Conservation (phyloP, 75 land plant genomes). For the Selaginella tamariscina region DNA sequence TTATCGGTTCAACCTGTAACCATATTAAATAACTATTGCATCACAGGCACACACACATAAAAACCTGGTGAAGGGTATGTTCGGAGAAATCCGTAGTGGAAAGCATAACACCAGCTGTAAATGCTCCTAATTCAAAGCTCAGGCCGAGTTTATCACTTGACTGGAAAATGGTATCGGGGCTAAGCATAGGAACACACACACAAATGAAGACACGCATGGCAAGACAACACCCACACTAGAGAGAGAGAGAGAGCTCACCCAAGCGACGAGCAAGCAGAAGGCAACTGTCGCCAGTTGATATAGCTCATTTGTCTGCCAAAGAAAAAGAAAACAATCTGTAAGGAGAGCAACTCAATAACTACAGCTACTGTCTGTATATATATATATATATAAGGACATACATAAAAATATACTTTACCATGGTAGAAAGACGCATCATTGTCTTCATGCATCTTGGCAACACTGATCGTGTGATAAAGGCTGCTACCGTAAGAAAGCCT, state of each 20-base stretch:
- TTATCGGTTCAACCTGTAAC: slow-evolving; percentile 81
- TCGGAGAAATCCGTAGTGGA: slow-evolving; percentile 90
- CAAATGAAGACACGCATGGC: background rate
- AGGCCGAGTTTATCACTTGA: slow-evolving; percentile 95
- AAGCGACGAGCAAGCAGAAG: slow-evolving; percentile 93
- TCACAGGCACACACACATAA: background rate
- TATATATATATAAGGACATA: too few relatives aligned
- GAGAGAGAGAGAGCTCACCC: slow-evolving; percentile 46
- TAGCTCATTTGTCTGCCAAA: slow-evolving; percentile 85
- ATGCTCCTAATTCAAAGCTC: slow-evolving; percentile 96
- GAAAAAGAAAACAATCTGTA: background rate
- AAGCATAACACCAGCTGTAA: slow-evolving; percentile 99
- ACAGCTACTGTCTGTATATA: too few relatives aligned
- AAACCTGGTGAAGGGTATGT: slow-evolving; percentile 91
- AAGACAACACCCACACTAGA: background rate
- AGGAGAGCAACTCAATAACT: too few relatives aligned
- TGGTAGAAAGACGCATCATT: slow-evolving; percentile 80
- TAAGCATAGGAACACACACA: background rate
- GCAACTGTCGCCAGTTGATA: slow-evolving; percentile 94
- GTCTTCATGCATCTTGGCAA: slow-evolving; percentile 77
- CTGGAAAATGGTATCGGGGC: slow-evolving; percentile 30
- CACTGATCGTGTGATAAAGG: slow-evolving; percentile 57
- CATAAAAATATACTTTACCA: slow-evolving; percentile 21
- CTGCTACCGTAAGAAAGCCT: slow-evolving; percentile 39
- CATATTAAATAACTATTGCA: background rate